phyloP scores from a whole-genome alignment of 139 green algal genomes.

The Edaphochlamys debaryana region DNA sequence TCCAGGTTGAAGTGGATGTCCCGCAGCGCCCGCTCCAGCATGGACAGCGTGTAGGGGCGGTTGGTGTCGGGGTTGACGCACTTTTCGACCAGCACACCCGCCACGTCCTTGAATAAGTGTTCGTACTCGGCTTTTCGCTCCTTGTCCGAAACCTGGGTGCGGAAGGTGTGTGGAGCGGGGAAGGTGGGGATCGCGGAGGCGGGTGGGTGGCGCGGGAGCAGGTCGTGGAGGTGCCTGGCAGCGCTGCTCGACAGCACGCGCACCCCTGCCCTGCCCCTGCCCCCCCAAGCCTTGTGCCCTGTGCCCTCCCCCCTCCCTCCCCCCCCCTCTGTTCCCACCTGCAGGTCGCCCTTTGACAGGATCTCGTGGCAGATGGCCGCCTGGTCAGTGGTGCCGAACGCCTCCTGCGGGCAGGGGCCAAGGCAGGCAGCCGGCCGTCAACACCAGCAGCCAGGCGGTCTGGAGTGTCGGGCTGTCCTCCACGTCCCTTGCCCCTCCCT shows the following conservation, averaged over 20 bases:
- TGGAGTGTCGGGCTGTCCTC: no score
- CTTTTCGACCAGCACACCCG: slow-evolving; percentile 83
- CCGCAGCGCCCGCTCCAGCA: slow-evolving; percentile 93
- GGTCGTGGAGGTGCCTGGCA: no score
- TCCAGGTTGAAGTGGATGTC: slow-evolving; percentile 96
- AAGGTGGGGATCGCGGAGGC: background rate
- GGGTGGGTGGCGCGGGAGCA: background rate
- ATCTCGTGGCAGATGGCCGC: slow-evolving; percentile 89
- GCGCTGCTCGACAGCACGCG: no score
- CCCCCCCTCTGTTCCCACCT: no score
- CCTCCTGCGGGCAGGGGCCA: slow-evolving; percentile 41
- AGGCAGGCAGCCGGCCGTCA: background rate
- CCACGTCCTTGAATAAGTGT: slow-evolving; percentile 91
- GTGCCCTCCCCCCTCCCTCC: no score
- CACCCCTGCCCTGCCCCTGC: no score
- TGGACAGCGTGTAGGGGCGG: slow-evolving; percentile 93
- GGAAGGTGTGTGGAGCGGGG: background rate
- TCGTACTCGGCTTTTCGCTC: slow-evolving; percentile 90
- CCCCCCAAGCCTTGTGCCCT: no score
- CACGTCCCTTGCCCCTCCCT: no score
- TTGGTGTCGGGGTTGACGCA: slow-evolving; percentile 91
- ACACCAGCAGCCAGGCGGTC: no score
- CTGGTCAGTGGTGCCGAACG: slow-evolving; percentile 92
- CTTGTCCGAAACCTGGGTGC: slow-evolving; percentile 93
- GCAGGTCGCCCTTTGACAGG: slow-evolving; percentile 90